Base-by-base conservation (phyloP, 2,329 filamentous ascomycete species). In the Cladosporium sp. region DNA sequence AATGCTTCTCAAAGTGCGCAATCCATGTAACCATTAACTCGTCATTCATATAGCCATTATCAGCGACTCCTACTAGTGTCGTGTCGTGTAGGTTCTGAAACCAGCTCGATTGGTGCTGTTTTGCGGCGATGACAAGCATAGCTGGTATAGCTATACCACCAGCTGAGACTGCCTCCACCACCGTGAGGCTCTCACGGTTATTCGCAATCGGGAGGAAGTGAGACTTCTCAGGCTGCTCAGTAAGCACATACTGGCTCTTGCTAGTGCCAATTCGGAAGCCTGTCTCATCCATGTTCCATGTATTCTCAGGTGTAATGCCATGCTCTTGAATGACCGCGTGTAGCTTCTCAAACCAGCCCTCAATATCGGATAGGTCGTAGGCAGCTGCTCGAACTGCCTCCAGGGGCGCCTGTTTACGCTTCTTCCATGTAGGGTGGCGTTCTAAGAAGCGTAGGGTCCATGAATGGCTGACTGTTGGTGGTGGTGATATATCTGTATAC, bases 21-120 rank as follows among this genome's bases (percentile, higher is more conserved):
- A 56, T 11, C 49, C 43, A 56, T n/a, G 43, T 30, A 11, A 53
- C 27, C 7, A 7, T 29, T 13, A 56, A 7, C 15, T 50, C 19
- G 22, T 56, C 37, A 50, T 53, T 56, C 5, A 32, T 52, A 41
- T 49, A 55, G 27, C 49, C 38, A 27, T 40, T 43, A 22, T 52
- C 42, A 24, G 15, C 20, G 17, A 43, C 20, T 12, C 19, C 37
- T 42, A 53, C 12, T 11, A 53, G 38, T 13, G 18, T 27, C 17
- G 40, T 41, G 13, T 41, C 43, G 12, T 39, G 15, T 9, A 52
- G 50, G 20, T 52, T 13, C 9, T 15, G 19, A 19, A 37, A 48
- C 44, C 20, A 48, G 30, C 7, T 19, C 3, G 17, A 9, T 39
- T 37, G 15, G 39, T 40, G n/a, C 7, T 6, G 11, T 18, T 39